These are phyloP conservation scores for Tulasnella sp. DNA, from an alignment of 768 basidiomycete species.

Conservation along the genomic window DNA sequence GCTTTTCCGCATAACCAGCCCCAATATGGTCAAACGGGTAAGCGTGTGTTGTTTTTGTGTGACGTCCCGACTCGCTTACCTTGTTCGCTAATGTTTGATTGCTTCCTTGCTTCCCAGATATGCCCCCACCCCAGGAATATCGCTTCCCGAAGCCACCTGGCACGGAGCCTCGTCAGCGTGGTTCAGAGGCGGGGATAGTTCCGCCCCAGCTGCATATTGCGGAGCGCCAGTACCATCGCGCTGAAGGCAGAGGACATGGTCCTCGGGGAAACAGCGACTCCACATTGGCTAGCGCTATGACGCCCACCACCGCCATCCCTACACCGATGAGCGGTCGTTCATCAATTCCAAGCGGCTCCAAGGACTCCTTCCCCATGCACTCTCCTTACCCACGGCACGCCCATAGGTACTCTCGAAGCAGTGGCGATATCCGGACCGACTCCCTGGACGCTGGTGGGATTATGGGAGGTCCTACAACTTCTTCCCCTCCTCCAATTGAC, in stretches of 20 bases:
- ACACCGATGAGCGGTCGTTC: slow-evolving; percentile 8
- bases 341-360: neutral
- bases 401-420: neutral
- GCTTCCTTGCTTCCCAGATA: neutral
- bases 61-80: neutral
- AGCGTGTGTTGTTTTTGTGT: neutral
- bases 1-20: slow-evolving; percentile 17
- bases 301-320: slow-evolving; percentile 12
- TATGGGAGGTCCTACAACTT: neutral
- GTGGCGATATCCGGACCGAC: slow-evolving; percentile 2
- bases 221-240: neutral
- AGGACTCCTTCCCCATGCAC: slow-evolving; percentile 11
- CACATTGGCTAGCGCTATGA: slow-evolving; percentile 12
- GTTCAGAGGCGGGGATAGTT: neutral
- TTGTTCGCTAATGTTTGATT: neutral
- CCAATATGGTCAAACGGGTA: slow-evolving; percentile 13
- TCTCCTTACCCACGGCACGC: neutral
- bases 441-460: neutral
- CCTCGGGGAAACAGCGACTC: slow-evolving; percentile 17
- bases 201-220: slow-evolving; percentile 20
- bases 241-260: neutral
- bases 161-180: neutral
- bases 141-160: slow-evolving; percentile 1
- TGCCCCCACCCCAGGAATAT: neutral
- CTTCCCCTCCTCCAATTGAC: slow-evolving; percentile 19